Conservation (phyloP, 1,139 yeast genomes). For the Arxiozyma slooffiae region DNA sequence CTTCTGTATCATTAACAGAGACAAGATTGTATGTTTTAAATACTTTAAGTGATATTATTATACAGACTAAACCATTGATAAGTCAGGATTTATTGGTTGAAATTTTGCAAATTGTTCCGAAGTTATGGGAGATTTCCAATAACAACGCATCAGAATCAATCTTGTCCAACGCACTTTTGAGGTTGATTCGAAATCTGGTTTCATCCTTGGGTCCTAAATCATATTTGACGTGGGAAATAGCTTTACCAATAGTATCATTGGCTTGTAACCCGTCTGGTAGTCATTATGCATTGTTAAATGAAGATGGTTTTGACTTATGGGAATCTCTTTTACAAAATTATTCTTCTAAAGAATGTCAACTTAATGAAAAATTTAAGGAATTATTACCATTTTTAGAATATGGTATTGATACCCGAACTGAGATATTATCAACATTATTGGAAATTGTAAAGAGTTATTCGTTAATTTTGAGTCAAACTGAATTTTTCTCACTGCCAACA, state of each 20-base stretch:
- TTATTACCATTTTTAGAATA: constrained; percentile 32
- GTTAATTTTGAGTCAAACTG: constrained; percentile 40
- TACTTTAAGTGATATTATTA: constrained; percentile 55
- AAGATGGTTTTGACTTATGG: constrained; percentile 90
- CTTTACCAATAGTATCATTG: constrained; percentile 53
- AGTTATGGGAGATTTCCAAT: constrained; percentile 59
- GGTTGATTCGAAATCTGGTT: constrained; percentile 57
- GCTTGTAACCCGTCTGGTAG: constrained; percentile 60
- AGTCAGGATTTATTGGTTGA: constrained; percentile 42
- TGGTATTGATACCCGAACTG: constrained; percentile 55
- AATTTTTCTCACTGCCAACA: constrained; percentile 35
- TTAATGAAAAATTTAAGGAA: constrained; percentile 23
- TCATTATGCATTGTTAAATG: constrained; percentile 55
- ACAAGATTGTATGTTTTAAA: constrained; percentile 63
- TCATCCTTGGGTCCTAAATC: constrained; percentile 58
- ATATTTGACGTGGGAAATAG: constrained; percentile 47
- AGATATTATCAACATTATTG: constrained; percentile 58
- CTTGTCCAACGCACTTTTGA: constrained; percentile 56
- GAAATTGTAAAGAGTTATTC: constrained; percentile 66
- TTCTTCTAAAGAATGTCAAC: constrained; percentile 20
- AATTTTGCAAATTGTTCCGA: constrained; percentile 55
- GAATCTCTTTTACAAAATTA: constrained; percentile 51
- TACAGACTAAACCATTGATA: constrained; percentile 53
- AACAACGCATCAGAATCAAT: constrained; percentile 51
- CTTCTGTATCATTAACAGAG: constrained; percentile 50